Base-by-base conservation (phyloP, 441 rosid genomes). In the Erodium moschatum region DNA sequence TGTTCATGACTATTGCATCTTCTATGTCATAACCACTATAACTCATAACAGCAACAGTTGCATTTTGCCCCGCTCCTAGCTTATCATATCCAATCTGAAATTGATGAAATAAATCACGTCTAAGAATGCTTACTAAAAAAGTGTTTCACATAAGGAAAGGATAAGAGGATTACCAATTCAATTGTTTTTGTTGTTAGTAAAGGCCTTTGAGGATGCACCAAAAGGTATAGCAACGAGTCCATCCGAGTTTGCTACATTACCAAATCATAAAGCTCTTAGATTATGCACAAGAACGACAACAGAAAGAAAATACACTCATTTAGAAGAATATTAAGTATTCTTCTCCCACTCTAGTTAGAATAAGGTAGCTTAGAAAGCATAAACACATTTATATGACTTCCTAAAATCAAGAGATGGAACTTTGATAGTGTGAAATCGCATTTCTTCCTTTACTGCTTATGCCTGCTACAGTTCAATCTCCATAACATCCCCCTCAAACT, bases 1-100 rank as follows among this genome's bases (percentile, higher is more conserved):
- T 91, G 81, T 94, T 94, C 99, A 91, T 91, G 73, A 94, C 97
- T 69, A 94, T 94, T 52, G 99, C 97, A 69, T 94, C 97, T 81
- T 94, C 97, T 79, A 91, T 94, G 83, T 94, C 99, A 72, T 94
- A 94, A 76, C 99, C 99, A 82, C 87, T 87, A 71, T 88, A 85
- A 80, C 97, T 91, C 92, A 91, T 91, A 62, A 94, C 99, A 73
- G 97, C 97, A 81, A 94, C 97, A 71, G 96, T 94, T 67, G 99
- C 99, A 86, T 94, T 94, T 79, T 94, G 99, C 75, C 99, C 99
- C 69, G 97, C 99, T 75, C 99, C 97, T 77, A 94, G 99, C 79
- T 91, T 91, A 81, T 94, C 99, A 70, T 87, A 94, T 74, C 97
- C 96, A 70, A 87, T 86, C 97, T 94, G 84, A 80, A 75, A 81